Conservation (phyloP, 495 filamentous ascomycete species). For the Penicillium samsonianum region DNA sequence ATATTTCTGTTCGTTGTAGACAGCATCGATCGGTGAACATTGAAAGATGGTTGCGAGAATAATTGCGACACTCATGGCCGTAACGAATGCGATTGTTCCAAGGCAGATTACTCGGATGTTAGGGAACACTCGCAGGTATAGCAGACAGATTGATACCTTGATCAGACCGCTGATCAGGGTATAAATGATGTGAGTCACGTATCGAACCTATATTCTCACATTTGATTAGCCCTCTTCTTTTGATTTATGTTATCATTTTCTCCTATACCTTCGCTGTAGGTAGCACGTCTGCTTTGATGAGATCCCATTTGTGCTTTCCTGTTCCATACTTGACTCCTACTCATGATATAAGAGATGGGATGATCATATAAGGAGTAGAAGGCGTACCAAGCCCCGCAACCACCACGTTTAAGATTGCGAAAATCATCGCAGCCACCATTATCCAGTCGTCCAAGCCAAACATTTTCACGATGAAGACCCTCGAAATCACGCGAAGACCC, state of each 20-base stretch:
- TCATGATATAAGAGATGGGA: background rate
- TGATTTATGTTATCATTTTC: background rate
- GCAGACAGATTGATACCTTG: conserved; percentile 17
- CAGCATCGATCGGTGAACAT: conserved; percentile 14
- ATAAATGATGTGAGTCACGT: conserved; percentile 14
- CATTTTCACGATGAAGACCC: conserved; percentile 5
- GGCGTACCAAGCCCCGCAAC: background rate
- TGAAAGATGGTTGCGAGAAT: conserved; percentile 18
- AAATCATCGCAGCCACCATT: conserved; percentile 5
- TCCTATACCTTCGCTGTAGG: background rate
- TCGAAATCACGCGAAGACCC: conserved; percentile 9
- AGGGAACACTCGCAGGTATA: conserved; percentile 21
- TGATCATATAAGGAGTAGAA: background rate
- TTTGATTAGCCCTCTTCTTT: background rate
- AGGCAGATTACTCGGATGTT: conserved; percentile 6
- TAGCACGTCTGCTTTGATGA: background rate
- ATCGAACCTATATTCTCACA: conserved; percentile 7
- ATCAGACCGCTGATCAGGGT: conserved; percentile 14
- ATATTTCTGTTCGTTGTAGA: conserved; percentile 9
- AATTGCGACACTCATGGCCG: conserved; percentile 16
- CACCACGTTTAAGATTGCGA: conserved; percentile 7
- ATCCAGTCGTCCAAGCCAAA: conserved; percentile 12
- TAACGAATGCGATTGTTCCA: conserved; percentile 15
- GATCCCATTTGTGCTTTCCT: conserved; percentile 14
- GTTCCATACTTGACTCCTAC: conserved; percentile 15